These are phyloP conservation scores for Cucurbita argyrosperma DNA, from an alignment of 306 rosid species.

Conservation along the genomic window DNA sequence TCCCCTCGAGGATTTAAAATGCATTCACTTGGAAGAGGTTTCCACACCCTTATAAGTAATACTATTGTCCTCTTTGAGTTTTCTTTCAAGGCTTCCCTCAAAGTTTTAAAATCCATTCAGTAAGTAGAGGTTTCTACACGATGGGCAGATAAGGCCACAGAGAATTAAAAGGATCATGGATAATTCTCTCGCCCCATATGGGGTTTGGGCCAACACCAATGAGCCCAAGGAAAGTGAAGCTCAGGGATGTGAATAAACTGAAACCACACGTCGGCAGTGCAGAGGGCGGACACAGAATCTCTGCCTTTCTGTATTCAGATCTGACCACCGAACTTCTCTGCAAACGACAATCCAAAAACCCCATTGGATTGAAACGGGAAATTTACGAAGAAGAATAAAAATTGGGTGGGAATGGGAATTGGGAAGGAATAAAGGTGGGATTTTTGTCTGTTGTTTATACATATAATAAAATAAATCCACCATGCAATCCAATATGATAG, in stretches of 20 bases:
- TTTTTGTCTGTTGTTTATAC: not conserved
- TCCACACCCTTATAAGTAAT: too few species aligned
- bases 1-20: too few species aligned
- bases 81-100: too few species aligned
- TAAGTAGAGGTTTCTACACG: too few species aligned
- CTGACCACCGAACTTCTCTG: not conserved
- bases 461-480: conserved; percentile 6
- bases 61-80: too few species aligned
- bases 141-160: not conserved
- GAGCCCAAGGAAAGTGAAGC: not conserved
- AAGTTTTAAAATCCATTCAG: too few species aligned
- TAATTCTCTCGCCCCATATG: not conserved
- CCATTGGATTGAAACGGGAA: not conserved
- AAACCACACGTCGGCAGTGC: not conserved
- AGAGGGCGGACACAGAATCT: not conserved
- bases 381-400: not conserved
- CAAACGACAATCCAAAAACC: not conserved
- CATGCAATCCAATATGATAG: conserved; percentile 4
- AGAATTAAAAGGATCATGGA: not conserved
- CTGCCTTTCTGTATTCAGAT: not conserved
- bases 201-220: not conserved
- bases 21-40: too few species aligned
- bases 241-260: not conserved
- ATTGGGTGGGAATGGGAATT: conserved; percentile 10
- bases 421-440: conserved; percentile 13